phyloP scores from a whole-genome alignment of 768 basidiomycete genomes.

The Mrakia frigida region DNA sequence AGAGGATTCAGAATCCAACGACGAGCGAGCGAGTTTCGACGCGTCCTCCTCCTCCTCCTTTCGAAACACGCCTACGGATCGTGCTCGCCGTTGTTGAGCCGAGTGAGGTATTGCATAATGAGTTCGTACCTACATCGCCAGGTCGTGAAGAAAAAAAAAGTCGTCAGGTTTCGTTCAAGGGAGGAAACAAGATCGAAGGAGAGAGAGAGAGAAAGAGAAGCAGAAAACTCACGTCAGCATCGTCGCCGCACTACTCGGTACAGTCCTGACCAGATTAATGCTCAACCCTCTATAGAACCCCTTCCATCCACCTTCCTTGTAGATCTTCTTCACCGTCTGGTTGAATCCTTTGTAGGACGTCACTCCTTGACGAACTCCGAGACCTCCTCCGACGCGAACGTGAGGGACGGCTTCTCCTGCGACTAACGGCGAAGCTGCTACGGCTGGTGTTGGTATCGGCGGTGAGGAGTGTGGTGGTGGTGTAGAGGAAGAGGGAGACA shows the following conservation, averaged over 20 bases:
- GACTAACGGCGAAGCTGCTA: constrained; percentile 19
- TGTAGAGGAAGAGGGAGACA: constrained; percentile 28
- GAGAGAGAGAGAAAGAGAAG: neutral
- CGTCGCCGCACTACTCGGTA: constrained; percentile 93
- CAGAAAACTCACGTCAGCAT: constrained; percentile 72
- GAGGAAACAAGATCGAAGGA: neutral
- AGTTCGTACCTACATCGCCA: neutral
- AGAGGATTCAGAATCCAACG: neutral
- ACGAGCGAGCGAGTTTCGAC: neutral
- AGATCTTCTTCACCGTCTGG: constrained; percentile 65
- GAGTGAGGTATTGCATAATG: constrained; percentile 16
- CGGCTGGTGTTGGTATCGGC: constrained; percentile 45
- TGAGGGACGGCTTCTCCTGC: neutral
- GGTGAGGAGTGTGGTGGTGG: constrained; percentile 51
- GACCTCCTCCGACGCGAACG: constrained; percentile 14
- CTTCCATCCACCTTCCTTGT: constrained; percentile 76
- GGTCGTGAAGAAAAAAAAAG: neutral
- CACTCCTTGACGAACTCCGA: constrained; percentile 40
- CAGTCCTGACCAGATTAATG: constrained; percentile 89
- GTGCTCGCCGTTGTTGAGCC: constrained; percentile 1
- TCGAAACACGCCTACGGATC: neutral
- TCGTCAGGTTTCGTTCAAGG: neutral
- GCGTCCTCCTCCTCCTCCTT: neutral
- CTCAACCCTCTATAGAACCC: constrained; percentile 89
- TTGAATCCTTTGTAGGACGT: constrained; percentile 23